These are phyloP conservation scores for Aspergillus sp. DNA, from an alignment of 2,329 filamentous ascomycete species.

Conservation along the genomic window DNA sequence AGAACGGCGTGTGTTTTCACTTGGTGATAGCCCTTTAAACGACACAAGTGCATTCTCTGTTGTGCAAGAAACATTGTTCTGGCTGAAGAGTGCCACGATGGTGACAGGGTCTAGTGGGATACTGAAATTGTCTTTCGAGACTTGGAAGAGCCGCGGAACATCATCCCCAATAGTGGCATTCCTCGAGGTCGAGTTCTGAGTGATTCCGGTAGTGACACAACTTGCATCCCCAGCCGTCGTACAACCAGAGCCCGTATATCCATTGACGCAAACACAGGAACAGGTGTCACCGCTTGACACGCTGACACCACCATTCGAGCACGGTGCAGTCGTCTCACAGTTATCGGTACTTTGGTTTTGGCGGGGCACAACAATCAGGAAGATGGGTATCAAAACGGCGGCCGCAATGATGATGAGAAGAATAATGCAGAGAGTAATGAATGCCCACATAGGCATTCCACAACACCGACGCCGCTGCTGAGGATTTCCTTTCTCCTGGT, in stretches of 20 bases:
- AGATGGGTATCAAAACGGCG: slow-evolving; percentile 76
- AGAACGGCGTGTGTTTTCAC: slow-evolving; percentile 28
- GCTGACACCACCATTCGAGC: slow-evolving; percentile 78
- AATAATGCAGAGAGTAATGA: slow-evolving; percentile 65
- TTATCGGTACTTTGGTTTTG: slow-evolving; percentile 38
- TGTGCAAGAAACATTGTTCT: slow-evolving; percentile 73
- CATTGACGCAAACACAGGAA: slow-evolving; percentile 84
- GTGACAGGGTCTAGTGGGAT: slow-evolving; percentile 69
- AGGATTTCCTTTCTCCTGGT: slow-evolving; percentile 24
- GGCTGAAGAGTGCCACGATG: slow-evolving; percentile 75
- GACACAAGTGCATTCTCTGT: slow-evolving; percentile 85
- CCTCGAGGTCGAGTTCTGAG: slow-evolving; percentile 38
- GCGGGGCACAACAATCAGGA: slow-evolving; percentile 58
- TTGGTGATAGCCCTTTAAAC: slow-evolving; percentile 60
- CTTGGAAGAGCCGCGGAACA: slow-evolving; percentile 70
- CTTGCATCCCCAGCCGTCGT: slow-evolving; percentile 48
- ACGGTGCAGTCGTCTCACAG: slow-evolving; percentile 65
- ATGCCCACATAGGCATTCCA: slow-evolving; percentile 77
- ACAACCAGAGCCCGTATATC: slow-evolving; percentile 71
- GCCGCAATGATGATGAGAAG: slow-evolving; percentile 72
- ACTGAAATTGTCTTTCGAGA: slow-evolving; percentile 67
- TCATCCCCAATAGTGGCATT: slow-evolving; percentile 81
- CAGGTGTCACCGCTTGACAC: slow-evolving; percentile 68
- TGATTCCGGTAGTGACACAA: slow-evolving; percentile 55
- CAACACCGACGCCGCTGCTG: slow-evolving; percentile 67